Base-by-base conservation (phyloP, 345 rosid species). In the Capsella bursapastoris region DNA sequence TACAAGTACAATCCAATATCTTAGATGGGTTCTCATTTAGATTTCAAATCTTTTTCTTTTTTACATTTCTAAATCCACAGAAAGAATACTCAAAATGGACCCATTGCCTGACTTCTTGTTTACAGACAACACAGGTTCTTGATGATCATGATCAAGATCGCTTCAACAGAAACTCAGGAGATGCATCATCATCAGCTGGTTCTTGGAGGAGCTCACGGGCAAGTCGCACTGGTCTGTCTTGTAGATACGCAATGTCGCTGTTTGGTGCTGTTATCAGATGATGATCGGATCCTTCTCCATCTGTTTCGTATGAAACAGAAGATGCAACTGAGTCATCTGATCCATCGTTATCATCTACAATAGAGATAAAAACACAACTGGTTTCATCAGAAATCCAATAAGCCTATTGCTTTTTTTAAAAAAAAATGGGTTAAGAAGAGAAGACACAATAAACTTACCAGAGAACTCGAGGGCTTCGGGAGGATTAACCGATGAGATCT, bases 401-500 rank as follows among this genome's bases (percentile, higher is more conserved):
- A 14, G 37, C 52, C 2, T 14, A 1, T 25, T 40, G 34, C 5
- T 37, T 60, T 38, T 18, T 59, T 27, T 0, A 18, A 18, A 18
- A 18, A 18, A 18, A 18, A 18, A 18, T 18, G 27, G 13, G 50
- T 25, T n/a, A 64, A 64, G 32, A 57, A 57, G 63, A 48, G 53
- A 40, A 57, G 35, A 52, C 1, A 2, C 1, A 4, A 45, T 16
- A 16, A 57, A 71, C 62, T 57, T 77, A 90, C 99, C 98, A 61
- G 96, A 87, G 83, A 74, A 84, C 8, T 82, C 72, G 12, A 89
- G 86, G 55, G 83, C 86, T 73, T 92, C 92, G 1, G 97, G 91
- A 49, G 87, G 95, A 65, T 82, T 79, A 80, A 90, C 96, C 6
- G 97, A 84, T 48, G 87, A 78, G 52, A 86, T 69, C 79, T 89